Base-by-base conservation (phyloP, 2,329 filamentous ascomycete genomes). In the Raffaelea ambrosiae region DNA sequence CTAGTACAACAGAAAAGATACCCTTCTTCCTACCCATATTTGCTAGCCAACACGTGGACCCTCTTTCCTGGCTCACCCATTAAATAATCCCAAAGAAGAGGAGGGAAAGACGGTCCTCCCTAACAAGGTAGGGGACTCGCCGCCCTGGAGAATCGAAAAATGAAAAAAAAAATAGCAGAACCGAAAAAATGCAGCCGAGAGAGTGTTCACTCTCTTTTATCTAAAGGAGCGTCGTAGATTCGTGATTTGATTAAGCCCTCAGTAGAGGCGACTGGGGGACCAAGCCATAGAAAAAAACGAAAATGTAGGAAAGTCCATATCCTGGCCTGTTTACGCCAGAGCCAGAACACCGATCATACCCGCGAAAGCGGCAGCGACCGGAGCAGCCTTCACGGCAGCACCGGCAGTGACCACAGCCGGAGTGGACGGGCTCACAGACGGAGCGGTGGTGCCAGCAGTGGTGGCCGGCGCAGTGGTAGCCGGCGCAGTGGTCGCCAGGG, bases 261-360 rank as follows among this genome's bases (percentile, higher is more conserved):
- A n/a, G n/a, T n/a, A n/a, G n/a, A n/a, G n/a, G n/a, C n/a, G n/a
- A n/a, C n/a, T n/a, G n/a, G n/a, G n/a, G n/a, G n/a, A n/a, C n/a
- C n/a, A n/a, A n/a, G n/a, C n/a, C n/a, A n/a, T n/a, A n/a, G 9
- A 43, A 29, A 14, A 44, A 8, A 23, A 5, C 9, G 39, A 41
- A 41, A 21, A 41, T 16, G 11, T 18, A 8, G 41, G n/a, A 38
- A 38, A 38, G 35, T 19, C 5, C 7, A 38, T 8, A 38, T n/a
- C n/a, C n/a, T n/a, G n/a, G n/a, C n/a, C 8, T 38, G 35, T 35
- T 55, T 59, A 70, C 51, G 69, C 50, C 20, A 71, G 58, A 40
- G 61, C 67, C 22, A 69, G 44, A 14, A 60, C 64, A 39, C 66
- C 68, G 16, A 65, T 40, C 19, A 70, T 21, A 43, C 66, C 68